These are phyloP conservation scores for Saccharomyces kudriavzevii DNA, from an alignment of 805 yeast species.

Conservation along the genomic window DNA sequence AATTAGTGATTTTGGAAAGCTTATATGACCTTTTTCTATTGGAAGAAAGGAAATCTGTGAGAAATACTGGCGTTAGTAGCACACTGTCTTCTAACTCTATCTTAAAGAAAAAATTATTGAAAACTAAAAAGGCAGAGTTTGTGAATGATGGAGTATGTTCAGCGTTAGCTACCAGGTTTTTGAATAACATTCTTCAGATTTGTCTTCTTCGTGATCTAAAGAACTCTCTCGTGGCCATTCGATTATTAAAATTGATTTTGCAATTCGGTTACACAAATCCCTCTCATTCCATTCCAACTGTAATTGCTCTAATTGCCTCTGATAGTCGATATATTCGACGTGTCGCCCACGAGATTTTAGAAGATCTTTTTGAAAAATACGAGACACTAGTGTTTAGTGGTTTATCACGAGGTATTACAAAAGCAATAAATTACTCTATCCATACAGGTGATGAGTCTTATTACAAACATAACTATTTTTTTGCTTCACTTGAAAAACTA, in stretches of 20 bases:
- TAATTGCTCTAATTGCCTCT: constrained; percentile 62
- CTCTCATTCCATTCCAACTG: constrained; percentile 54
- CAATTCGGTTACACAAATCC: constrained; percentile 72
- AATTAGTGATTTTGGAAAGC: constrained; percentile 48
- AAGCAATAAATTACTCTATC: constrained; percentile 40
- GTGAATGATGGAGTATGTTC: constrained; percentile 68
- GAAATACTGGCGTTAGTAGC: constrained; percentile 34
- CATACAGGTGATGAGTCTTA: constrained; percentile 2
- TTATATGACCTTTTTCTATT: constrained; percentile 47
- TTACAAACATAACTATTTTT: constrained; percentile 9
- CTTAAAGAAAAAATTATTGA: constrained; percentile 42
- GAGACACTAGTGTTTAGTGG: constrained; percentile 64
- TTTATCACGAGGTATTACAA: constrained; percentile 52
- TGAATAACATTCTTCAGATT: constrained; percentile 39
- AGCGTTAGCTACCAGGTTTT: constrained; percentile 58
- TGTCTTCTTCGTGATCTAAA: constrained; percentile 42
- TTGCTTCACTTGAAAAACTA: constrained; percentile 13
- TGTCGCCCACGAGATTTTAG: constrained; percentile 47
- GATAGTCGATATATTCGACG: constrained; percentile 34
- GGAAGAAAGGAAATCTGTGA: constrained; percentile 44
- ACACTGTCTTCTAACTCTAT: constrained; percentile 30
- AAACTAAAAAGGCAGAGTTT: constrained; percentile 30
- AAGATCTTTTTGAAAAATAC: constrained; percentile 51
- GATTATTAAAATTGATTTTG: constrained; percentile 48
- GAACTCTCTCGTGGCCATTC: constrained; percentile 43